Evolutionary conservation across 2,329 filamentous ascomycete species (phyloP).

Genomic region (Metarhizium humberi): DNA sequence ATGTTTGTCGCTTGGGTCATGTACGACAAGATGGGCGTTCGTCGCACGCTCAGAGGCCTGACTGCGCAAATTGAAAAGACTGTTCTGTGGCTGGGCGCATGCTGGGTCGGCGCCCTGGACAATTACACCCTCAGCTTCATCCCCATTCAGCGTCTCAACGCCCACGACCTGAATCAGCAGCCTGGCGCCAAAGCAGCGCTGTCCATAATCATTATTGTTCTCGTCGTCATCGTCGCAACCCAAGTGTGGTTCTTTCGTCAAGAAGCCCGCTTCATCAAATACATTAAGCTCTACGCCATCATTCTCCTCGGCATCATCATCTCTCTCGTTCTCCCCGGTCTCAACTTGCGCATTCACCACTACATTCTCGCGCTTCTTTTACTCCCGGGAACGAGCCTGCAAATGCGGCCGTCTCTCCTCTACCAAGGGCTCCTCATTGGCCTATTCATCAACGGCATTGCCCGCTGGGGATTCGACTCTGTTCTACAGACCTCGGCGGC

Average conservation of each 20-base stretch:
- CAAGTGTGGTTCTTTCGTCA: slow-evolving; percentile 83
- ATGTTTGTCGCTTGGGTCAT: slow-evolving; percentile 82
- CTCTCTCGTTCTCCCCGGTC: slow-evolving; percentile 61
- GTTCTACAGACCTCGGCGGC: slow-evolving; percentile 74
- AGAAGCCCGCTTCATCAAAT: slow-evolving; percentile 70
- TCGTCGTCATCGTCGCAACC: slow-evolving; percentile 58
- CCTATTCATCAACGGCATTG: slow-evolving; percentile 88
- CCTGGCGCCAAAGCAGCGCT: slow-evolving; percentile 81
- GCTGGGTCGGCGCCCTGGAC: slow-evolving; percentile 84
- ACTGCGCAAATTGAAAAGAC: slow-evolving; percentile 85
- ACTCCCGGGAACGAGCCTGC: slow-evolving; percentile 79
- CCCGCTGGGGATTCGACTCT: slow-evolving; percentile 86
- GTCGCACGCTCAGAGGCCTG: slow-evolving; percentile 60
- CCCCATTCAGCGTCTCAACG: slow-evolving; percentile 84
- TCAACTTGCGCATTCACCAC: slow-evolving; percentile 85
- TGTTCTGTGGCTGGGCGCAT: slow-evolving; percentile 78
- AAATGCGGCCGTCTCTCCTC: slow-evolving; percentile 73
- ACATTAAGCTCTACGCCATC: slow-evolving; percentile 67
- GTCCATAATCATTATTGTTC: slow-evolving; percentile 62
- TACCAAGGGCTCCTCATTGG: slow-evolving; percentile 88
- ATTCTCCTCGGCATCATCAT: slow-evolving; percentile 60
- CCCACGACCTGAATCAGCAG: slow-evolving; percentile 79
- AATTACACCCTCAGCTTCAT: slow-evolving; percentile 96
- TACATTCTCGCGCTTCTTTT: slow-evolving; percentile 85
- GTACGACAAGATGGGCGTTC: slow-evolving; percentile 72